Evolutionary conservation across 2,329 filamentous ascomycete species (phyloP).

Genomic region (Dactylonectria macrodidyma): DNA sequence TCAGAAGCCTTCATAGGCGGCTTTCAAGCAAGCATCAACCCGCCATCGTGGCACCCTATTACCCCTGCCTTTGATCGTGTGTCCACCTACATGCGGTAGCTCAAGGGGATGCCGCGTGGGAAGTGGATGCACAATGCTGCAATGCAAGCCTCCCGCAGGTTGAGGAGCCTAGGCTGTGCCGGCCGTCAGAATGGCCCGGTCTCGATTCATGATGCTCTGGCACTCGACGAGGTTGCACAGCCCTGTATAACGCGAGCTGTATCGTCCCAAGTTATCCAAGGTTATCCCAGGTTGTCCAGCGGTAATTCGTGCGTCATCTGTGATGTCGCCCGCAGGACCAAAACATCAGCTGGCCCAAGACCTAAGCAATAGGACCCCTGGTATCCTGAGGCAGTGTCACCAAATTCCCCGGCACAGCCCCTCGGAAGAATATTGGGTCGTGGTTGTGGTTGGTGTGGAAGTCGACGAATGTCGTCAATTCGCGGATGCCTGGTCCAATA

Average conservation of each 20-base stretch:
- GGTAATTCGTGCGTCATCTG: neutral
- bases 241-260: neutral
- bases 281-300: neutral
- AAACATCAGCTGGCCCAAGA: neutral
- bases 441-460: neutral
- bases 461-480: neutral
- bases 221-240: constrained; percentile 2
- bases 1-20: neutral
- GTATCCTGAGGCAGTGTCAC: neutral
- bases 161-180: neutral
- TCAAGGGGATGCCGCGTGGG: constrained; percentile 2
- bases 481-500: neutral
- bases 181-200: neutral
- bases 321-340: neutral
- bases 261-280: neutral
- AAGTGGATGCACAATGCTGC: neutral
- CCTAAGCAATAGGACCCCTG: neutral
- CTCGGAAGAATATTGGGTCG: neutral
- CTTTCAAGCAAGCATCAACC: neutral
- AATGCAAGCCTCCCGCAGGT: constrained; percentile 1
- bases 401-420: neutral
- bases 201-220: neutral
- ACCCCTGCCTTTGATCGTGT: too few relatives aligned
- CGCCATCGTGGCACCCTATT: neutral
- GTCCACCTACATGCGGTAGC: neutral